Conservation (phyloP, 2,329 filamentous ascomycete species). For the Monosporascus sp. region DNA sequence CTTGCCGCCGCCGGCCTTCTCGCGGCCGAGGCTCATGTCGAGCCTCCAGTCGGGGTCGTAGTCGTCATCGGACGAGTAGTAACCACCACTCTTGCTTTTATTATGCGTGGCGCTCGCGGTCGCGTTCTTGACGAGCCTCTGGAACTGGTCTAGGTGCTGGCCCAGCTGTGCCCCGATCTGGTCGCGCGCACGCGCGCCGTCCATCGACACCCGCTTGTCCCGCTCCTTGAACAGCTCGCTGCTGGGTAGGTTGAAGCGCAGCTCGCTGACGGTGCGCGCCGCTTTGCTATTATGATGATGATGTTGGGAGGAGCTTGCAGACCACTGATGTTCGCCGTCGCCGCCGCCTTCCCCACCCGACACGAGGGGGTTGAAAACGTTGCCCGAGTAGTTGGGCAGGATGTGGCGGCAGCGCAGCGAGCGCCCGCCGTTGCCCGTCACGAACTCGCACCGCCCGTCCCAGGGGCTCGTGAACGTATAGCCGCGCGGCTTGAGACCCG, state of each 20-base stretch:
- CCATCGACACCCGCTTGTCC: conserved; percentile 29
- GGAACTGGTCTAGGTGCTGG: conserved; percentile 25
- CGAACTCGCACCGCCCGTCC: conserved; percentile 82
- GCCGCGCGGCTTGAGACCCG: conserved; percentile 50
- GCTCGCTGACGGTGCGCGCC: conserved; percentile 61
- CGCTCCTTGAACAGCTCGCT: conserved; percentile 38
- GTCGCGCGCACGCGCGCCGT: conserved; percentile 24
- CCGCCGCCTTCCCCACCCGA: conserved; percentile 28
- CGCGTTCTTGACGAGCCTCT: conserved; percentile 21
- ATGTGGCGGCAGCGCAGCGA: conserved; percentile 70
- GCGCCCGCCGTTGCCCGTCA: conserved; percentile 69
- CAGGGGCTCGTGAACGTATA: conserved; percentile 83
- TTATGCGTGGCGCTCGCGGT: conserved; percentile 7
- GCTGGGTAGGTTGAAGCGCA: conserved; percentile 82
- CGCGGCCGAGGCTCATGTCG: conserved; percentile 71
- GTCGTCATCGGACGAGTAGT: conserved; percentile 30
- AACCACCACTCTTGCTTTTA: background rate
- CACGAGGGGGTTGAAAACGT: conserved; percentile 40
- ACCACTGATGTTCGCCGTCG: conserved; percentile 23
- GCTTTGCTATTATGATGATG: conserved; percentile 17
- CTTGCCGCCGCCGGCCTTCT: conserved; percentile 81
- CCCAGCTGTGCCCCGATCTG: conserved; percentile 21
- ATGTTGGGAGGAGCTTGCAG: conserved; percentile 14
- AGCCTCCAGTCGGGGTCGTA: conserved; percentile 43
- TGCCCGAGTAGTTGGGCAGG: conserved; percentile 41